These are phyloP conservation scores for Tolypocladium ovalisporum DNA, from an alignment of 2,329 filamentous ascomycete species.

Conservation along the genomic window DNA sequence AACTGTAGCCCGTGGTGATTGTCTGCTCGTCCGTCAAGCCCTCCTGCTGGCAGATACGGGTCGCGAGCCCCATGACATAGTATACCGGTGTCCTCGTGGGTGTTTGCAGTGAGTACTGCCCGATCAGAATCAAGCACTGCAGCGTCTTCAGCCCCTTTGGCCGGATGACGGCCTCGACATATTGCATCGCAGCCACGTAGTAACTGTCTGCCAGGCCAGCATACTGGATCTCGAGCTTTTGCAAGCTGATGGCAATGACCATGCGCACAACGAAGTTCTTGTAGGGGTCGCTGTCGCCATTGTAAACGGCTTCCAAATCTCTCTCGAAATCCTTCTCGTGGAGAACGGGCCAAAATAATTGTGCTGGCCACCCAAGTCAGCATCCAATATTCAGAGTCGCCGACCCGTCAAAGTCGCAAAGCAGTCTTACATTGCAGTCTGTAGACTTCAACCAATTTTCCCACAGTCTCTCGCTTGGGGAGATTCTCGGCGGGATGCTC, in stretches of 20 bases:
- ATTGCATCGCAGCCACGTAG: slow-evolving; percentile 79
- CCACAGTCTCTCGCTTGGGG: slow-evolving; percentile 62
- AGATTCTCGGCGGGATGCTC: slow-evolving; percentile 67
- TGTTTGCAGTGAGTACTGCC: slow-evolving; percentile 83
- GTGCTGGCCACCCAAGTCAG: slow-evolving; percentile 42
- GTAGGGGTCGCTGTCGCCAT: slow-evolving; percentile 64
- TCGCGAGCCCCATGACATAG: slow-evolving; percentile 82
- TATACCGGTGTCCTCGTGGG: slow-evolving; percentile 88
- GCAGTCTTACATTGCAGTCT: slow-evolving; percentile 60
- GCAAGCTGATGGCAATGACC: slow-evolving; percentile 88
- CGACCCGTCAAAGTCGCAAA: background rate
- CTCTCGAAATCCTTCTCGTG: slow-evolving; percentile 71
- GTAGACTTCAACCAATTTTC: slow-evolving; percentile 75
- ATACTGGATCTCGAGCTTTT: slow-evolving; percentile 81
- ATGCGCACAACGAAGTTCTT: slow-evolving; percentile 83
- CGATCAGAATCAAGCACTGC: slow-evolving; percentile 80
- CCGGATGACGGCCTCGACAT: slow-evolving; percentile 70
- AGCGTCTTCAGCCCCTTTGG: slow-evolving; percentile 86
- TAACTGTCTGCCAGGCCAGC: slow-evolving; percentile 93
- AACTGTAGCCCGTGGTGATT: slow-evolving; percentile 51
- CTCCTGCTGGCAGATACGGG: slow-evolving; percentile 79
- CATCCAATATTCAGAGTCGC: background rate
- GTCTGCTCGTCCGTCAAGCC: slow-evolving; percentile 84
- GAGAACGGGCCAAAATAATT: slow-evolving; percentile 77
- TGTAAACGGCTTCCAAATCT: slow-evolving; percentile 73